Evolutionary conservation across 257 asterid species (phyloP), one percentile per base, ranked within the genome.

Genomic region (Cynanchum wilfordii): DNA sequence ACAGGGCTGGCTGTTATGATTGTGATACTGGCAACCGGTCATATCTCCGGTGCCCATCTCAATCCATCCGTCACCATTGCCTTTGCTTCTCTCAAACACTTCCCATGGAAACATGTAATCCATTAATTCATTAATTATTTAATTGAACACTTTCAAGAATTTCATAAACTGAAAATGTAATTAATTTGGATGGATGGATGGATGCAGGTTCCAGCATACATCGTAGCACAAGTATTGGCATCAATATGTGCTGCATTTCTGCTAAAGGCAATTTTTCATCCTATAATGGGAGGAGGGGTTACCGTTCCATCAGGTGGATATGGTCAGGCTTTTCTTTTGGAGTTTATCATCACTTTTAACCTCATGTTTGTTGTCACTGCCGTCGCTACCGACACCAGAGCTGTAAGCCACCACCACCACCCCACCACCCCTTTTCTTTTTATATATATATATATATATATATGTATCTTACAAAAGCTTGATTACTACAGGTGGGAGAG

Each of bases 341-440:
- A 92, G 82, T 86, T 92, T 76, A 87, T 89, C 51, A 89, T 92
- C 74, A 81, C 85, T 76, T 89, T 89, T 84, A 92, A 85, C 70
- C 97, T 88, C 87, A 92, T 92, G 97, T 92, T 92, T 80, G 97
- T 92, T 73, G 89, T 92, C 72, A 92, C 96, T 69, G 97, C 97
- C 3, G 93, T 92, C 17, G 87, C 96, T 54, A 92, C 97, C 25
- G 96, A 92, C 87, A 87, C 96, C 45, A 84, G 96, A 92, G 96
- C 96, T 69, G 97, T 92, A 82, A 88, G 89, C 56, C 52, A 47
- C 75, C 24, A 2, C 33, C 33, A 30, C 33, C 44, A 7, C 44
- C 44, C 44, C 44, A 38, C 44, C 33, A 30, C 33, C 33, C 5
- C 38, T 33, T 33, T 33, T 33, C 38, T 33, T 33, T 33, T 2